Conservation (phyloP, 768 basidiomycete genomes). For the Psilocybe azurescens region DNA sequence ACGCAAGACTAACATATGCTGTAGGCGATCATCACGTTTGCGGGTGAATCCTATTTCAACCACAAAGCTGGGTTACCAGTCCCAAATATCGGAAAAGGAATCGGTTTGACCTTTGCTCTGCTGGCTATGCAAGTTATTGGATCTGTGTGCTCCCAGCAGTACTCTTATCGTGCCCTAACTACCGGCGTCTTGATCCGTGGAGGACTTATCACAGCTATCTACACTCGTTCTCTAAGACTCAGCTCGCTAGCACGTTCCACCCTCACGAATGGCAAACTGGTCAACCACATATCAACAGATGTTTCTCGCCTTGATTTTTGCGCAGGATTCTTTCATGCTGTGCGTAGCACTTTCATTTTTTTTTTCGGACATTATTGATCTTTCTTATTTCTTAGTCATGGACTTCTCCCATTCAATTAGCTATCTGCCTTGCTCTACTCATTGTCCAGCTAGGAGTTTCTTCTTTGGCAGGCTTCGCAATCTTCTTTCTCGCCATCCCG, state of each 20-base stretch:
- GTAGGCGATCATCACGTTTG: constrained; percentile 75
- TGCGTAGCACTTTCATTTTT: neutral
- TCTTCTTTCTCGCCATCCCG: constrained; percentile 74
- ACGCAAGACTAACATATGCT: neutral
- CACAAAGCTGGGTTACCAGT: constrained; percentile 38
- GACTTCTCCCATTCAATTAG: constrained; percentile 76
- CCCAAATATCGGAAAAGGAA: constrained; percentile 55
- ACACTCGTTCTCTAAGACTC: constrained; percentile 75
- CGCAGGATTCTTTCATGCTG: constrained; percentile 4
- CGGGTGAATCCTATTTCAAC: constrained; percentile 58
- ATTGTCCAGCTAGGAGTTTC: constrained; percentile 72
- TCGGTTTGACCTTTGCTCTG: constrained; percentile 77
- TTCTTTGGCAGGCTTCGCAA: constrained; percentile 55
- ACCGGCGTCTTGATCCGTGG: constrained; percentile 84
- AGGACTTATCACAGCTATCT: constrained; percentile 87
- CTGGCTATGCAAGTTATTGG: constrained; percentile 68
- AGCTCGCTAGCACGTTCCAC: constrained; percentile 78
- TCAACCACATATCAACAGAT: constrained; percentile 93
- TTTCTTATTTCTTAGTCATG: constrained; percentile 47
- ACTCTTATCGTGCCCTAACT: constrained; percentile 74
- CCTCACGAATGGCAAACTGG: constrained; percentile 86
- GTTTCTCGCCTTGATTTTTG: constrained; percentile 24
- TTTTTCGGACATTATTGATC: neutral
- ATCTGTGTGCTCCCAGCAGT: constrained; percentile 76
- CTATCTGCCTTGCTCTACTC: constrained; percentile 75